Evolutionary conservation across 2,329 filamentous ascomycete species (phyloP).

Genomic region (Domatiomyces catenatus): DNA sequence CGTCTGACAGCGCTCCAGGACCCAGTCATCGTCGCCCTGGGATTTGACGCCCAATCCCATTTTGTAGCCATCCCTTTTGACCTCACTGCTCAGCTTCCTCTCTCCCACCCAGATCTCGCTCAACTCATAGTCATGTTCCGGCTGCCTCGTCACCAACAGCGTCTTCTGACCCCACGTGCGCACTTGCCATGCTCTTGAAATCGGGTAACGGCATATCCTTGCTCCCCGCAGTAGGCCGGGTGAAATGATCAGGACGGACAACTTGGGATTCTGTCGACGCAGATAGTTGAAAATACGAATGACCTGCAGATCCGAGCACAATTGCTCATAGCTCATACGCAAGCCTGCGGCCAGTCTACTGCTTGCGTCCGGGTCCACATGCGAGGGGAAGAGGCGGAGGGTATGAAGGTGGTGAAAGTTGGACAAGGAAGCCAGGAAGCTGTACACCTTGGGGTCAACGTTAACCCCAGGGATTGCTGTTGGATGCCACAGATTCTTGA

Average conservation of each 20-base stretch:
- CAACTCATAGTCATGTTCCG: slow-evolving; percentile 12
- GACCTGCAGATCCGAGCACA: slow-evolving; percentile 13
- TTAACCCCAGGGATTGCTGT: slow-evolving; percentile 16
- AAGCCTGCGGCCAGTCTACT: background rate
- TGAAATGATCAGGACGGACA: slow-evolving; percentile 12
- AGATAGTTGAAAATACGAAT: slow-evolving; percentile 16
- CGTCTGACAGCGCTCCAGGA: background rate
- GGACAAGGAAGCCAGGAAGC: slow-evolving; percentile 12
- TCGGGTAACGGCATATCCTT: background rate
- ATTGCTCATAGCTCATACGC: slow-evolving; percentile 1
- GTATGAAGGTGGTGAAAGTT: slow-evolving; percentile 12
- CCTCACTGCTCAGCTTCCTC: slow-evolving; percentile 11
- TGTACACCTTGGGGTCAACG: slow-evolving; percentile 16
- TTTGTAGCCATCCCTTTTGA: slow-evolving; percentile 5
- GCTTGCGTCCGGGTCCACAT: slow-evolving; percentile 5
- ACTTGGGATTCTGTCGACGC: slow-evolving; percentile 6
- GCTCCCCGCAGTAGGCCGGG: background rate
- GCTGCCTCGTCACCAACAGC: slow-evolving; percentile 14
- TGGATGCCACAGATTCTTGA: slow-evolving; percentile 16
- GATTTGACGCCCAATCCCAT: background rate
- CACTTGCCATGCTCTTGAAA: slow-evolving; percentile 15
- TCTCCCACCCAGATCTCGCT: slow-evolving; percentile 16
- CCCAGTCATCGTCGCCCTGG: background rate
- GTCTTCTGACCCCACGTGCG: slow-evolving; percentile 10
- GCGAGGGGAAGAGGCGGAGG: slow-evolving; percentile 16